Evolutionary conservation across 2,329 filamentous ascomycete genomes (phyloP), one percentile per base, ranked within the genome.

Genomic region (Apiospora hydei): DNA sequence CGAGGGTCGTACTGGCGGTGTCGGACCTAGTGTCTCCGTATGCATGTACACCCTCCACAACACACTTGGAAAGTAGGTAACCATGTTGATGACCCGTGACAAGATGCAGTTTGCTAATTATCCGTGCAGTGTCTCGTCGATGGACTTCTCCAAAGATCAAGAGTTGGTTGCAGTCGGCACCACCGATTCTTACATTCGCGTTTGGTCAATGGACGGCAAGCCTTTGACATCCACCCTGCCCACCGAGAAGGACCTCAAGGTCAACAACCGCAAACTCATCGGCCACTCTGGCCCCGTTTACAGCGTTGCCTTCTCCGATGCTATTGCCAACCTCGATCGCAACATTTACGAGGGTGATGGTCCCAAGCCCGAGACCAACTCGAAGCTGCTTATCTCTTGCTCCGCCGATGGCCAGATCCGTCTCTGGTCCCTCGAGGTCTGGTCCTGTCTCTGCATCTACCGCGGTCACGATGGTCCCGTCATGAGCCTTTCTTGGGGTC

Each of bases 11-110:
- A 96, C 93, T 16, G 94, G 94, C 21, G 96, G 95, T 11, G 89
- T 95, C 69, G 94, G 95, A 18, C 90, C 94, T 71, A 91, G 92
- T 38, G 88, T 98, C 73, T 97, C 95, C 78, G 92, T 97, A 34
- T 96, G 94, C 85, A 98, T 98, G 93, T 98, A 97, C 81, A 99
- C 96, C 0, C 98, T 98, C 79, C 96, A 99, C 85, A 99, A 99
- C 82, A 97, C 94, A 0, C 92, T 95, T 74, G 95, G 97, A 82
- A 93, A 91, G 94, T 95, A 84, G 85, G 90, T 26, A 34, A n/a
- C 66, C n/a, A 26, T 41, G 7, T 3, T 21, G 18, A 66, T 18
- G 16, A 10, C 18, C 21, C 70, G 46, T 2, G 47, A 24, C 43
- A n/a, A 13, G 30, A n/a, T 64, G 8, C 57, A 41, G 10, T 10